phyloP scores from a whole-genome alignment of 2,329 filamentous ascomycete species.

The Neurospora sp. region DNA sequence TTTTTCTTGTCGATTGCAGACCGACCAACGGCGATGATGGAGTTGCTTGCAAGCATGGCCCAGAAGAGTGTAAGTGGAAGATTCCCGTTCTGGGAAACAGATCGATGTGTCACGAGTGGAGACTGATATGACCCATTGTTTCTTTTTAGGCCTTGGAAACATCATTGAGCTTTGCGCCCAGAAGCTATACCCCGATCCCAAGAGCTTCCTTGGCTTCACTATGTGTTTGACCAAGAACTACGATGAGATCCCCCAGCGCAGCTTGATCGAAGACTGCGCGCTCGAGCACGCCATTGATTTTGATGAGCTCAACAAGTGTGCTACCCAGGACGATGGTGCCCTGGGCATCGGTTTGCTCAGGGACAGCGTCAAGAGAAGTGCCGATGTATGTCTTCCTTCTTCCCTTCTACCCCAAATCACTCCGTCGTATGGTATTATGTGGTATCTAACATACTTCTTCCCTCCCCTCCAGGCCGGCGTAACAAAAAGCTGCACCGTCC shows the following conservation, averaged over 20 bases:
- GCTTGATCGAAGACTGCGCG: constrained; percentile 78
- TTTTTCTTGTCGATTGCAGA: not conserved
- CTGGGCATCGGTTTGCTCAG: constrained; percentile 59
- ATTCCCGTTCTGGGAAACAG: not conserved
- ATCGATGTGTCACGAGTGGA: not conserved
- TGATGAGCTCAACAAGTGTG: constrained; percentile 69
- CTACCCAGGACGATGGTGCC: constrained; percentile 64
- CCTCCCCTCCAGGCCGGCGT: constrained; percentile 42
- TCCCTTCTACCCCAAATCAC: not conserved
- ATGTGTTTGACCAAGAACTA: constrained; percentile 81
- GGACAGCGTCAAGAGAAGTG: constrained; percentile 54
- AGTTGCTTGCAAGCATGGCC: constrained; percentile 81
- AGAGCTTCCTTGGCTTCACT: constrained; percentile 83
- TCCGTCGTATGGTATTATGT: not conserved
- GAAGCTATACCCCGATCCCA: constrained; percentile 71
- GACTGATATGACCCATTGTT: not conserved
- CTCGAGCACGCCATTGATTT: constrained; percentile 86
- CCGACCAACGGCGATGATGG: constrained; percentile 72
- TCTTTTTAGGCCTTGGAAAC: constrained; percentile 60
- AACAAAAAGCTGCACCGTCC: constrained; percentile 65
- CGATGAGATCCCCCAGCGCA: constrained; percentile 61
- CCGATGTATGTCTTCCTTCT: constrained; percentile 35
- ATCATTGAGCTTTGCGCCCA: constrained; percentile 89
- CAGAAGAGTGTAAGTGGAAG: constrained; percentile 54
- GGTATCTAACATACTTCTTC: not conserved